Conservation (phyloP, 2,329 filamentous ascomycete species). For the Phialocephala sp. region DNA sequence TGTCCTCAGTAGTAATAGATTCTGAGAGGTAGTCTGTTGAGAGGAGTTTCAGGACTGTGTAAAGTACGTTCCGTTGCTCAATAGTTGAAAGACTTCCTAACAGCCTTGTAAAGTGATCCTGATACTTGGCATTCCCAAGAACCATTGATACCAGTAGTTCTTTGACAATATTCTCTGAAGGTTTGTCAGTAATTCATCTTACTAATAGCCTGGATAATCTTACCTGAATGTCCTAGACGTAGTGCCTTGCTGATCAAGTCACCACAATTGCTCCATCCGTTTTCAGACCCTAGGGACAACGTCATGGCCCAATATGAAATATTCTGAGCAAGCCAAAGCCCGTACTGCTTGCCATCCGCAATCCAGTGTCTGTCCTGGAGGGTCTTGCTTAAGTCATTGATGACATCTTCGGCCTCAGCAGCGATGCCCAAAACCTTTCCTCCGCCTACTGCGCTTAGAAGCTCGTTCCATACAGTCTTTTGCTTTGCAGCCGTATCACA, state of each 20-base stretch:
- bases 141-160: slow-evolving; percentile 36
- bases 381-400: slow-evolving; percentile 41
- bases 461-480: slow-evolving; percentile 67
- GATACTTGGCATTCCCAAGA: slow-evolving; percentile 31
- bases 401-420: slow-evolving; percentile 58
- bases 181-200: slow-evolving; percentile 20
- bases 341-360: slow-evolving; percentile 39
- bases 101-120: slow-evolving; percentile 34
- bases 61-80: slow-evolving; percentile 42
- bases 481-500: slow-evolving; percentile 48
- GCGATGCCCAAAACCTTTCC: slow-evolving; percentile 62
- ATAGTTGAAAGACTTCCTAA: slow-evolving; percentile 34
- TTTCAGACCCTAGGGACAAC: slow-evolving; percentile 28
- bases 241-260: slow-evolving; percentile 41
- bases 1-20: slow-evolving; percentile 35
- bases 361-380: slow-evolving; percentile 40
- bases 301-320: slow-evolving; percentile 37
- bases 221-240: slow-evolving; percentile 42
- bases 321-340: slow-evolving; percentile 41
- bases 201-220: neutral
- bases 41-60: slow-evolving; percentile 36
- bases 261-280: slow-evolving; percentile 36
- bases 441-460: slow-evolving; percentile 61
- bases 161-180: slow-evolving; percentile 37
- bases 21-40: slow-evolving; percentile 37